These are phyloP conservation scores for Exophiala aquamarina DNA, from an alignment of 2,329 filamentous ascomycete species.

Conservation along the genomic window DNA sequence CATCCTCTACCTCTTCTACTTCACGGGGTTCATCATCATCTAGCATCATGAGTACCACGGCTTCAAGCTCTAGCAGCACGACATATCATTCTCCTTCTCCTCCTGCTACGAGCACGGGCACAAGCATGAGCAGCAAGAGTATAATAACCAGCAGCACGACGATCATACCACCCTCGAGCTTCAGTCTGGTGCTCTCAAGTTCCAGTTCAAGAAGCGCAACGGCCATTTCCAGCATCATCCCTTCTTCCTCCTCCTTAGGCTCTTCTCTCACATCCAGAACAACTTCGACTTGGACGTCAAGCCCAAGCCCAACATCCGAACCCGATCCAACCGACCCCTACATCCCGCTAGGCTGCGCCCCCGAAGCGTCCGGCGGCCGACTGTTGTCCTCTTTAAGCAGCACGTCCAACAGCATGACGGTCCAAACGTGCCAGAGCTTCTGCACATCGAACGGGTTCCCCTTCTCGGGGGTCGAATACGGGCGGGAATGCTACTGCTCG, in stretches of 20 bases:
- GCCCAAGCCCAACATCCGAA: constrained; percentile 4
- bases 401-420: constrained; percentile 48
- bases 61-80: constrained; percentile 1
- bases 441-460: constrained; percentile 22
- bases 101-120: background rate
- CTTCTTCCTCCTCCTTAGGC: too few relatives aligned
- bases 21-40: background rate
- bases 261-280: background rate
- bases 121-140: background rate
- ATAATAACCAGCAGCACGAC: background rate
- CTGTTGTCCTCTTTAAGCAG: constrained; percentile 47
- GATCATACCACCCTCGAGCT: background rate
- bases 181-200: too few relatives aligned
- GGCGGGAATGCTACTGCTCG: constrained; percentile 22
- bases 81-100: too few relatives aligned
- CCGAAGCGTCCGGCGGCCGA: constrained; percentile 21
- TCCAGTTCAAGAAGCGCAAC: too few relatives aligned
- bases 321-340: constrained; percentile 8
- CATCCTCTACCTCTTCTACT: background rate
- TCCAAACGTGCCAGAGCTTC: constrained; percentile 31
- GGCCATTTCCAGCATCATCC: too few relatives aligned
- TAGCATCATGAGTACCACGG: background rate
- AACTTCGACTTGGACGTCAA: background rate
- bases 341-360: constrained; percentile 17
- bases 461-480: constrained; percentile 18